These are phyloP conservation scores for Cyathus striatus DNA, from an alignment of 768 basidiomycete species.

Conservation along the genomic window DNA sequence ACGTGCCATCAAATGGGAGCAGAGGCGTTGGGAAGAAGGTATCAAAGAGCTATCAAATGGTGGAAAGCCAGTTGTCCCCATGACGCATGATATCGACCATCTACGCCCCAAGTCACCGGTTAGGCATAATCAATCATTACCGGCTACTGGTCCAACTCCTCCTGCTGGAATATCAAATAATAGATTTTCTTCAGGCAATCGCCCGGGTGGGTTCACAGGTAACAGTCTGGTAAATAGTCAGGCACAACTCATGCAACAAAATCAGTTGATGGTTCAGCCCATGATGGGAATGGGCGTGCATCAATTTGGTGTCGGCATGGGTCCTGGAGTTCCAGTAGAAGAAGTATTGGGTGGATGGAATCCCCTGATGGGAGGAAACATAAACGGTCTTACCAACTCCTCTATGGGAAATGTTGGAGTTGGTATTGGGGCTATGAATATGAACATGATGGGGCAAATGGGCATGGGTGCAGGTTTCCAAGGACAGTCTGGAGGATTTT, in stretches of 20 bases:
- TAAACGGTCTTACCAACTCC: slow-evolving; percentile 9
- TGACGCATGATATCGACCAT: slow-evolving; percentile 74
- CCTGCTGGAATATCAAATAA: not conserved
- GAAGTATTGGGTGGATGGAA: slow-evolving; percentile 16
- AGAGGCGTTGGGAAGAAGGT: slow-evolving; percentile 61
- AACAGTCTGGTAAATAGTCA: slow-evolving; percentile 13
- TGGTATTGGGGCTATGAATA: slow-evolving; percentile 9
- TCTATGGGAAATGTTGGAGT: slow-evolving; percentile 7
- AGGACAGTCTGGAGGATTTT: slow-evolving; percentile 8
- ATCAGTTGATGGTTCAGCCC: slow-evolving; percentile 26
- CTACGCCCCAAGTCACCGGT: slow-evolving; percentile 84
- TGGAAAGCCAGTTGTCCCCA: slow-evolving; percentile 62
- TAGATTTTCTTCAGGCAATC: not conserved
- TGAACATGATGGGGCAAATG: slow-evolving; percentile 12
- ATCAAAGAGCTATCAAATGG: slow-evolving; percentile 49
- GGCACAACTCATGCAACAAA: slow-evolving; percentile 21
- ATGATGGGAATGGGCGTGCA: slow-evolving; percentile 28
- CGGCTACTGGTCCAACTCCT: slow-evolving; percentile 4
- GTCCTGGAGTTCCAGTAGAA: slow-evolving; percentile 9
- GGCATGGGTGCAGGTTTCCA: slow-evolving; percentile 11
- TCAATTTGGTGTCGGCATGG: slow-evolving; percentile 17
- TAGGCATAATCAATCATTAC: slow-evolving; percentile 23
- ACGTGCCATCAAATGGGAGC: slow-evolving; percentile 49
- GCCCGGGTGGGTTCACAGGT: slow-evolving; percentile 17
- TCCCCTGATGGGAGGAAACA: slow-evolving; percentile 13